These are phyloP conservation scores for Fusarium sororula DNA, from an alignment of 2,329 filamentous ascomycete species.

Conservation along the genomic window DNA sequence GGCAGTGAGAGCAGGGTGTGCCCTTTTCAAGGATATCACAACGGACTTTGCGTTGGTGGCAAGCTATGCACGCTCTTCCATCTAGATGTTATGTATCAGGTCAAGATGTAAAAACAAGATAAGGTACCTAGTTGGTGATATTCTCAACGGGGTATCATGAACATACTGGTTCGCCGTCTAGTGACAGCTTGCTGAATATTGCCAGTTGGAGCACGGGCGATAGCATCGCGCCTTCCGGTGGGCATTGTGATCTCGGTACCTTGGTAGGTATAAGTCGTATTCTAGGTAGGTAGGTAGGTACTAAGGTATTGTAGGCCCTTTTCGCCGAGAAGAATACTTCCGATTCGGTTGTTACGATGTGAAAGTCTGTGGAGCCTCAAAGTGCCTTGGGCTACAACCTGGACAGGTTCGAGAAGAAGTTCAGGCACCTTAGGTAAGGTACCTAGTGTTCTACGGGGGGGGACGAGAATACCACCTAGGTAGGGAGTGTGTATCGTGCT, in stretches of 20 bases:
- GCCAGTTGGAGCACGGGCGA: not conserved
- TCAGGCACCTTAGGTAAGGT: not conserved
- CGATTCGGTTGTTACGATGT: not conserved
- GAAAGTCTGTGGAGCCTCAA: not conserved
- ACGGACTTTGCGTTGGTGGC: constrained; percentile 60
- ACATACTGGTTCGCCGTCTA: constrained; percentile 28
- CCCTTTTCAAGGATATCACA: constrained; percentile 59
- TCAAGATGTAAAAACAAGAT: not conserved
- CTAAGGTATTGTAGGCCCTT: not conserved
- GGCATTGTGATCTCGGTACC: constrained; percentile 10
- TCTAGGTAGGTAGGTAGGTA: too few species aligned
- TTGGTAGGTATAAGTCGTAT: not conserved
- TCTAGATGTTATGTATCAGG: constrained; percentile 32
- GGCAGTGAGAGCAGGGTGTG: constrained; percentile 59
- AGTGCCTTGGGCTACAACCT: not conserved
- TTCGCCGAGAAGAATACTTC: constrained; percentile 8
- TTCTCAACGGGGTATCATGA: not conserved
- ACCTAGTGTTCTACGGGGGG: not conserved
- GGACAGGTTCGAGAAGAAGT: not conserved
- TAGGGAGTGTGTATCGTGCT: not conserved
- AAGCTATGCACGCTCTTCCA: constrained; percentile 56
- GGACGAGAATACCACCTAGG: not conserved
- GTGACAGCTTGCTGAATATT: not conserved
- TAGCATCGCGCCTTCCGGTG: not conserved
- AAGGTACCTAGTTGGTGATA: too few species aligned